Evolutionary conservation across 331 rosid genomes (phyloP).

Genomic region (Acacia concinna): DNA sequence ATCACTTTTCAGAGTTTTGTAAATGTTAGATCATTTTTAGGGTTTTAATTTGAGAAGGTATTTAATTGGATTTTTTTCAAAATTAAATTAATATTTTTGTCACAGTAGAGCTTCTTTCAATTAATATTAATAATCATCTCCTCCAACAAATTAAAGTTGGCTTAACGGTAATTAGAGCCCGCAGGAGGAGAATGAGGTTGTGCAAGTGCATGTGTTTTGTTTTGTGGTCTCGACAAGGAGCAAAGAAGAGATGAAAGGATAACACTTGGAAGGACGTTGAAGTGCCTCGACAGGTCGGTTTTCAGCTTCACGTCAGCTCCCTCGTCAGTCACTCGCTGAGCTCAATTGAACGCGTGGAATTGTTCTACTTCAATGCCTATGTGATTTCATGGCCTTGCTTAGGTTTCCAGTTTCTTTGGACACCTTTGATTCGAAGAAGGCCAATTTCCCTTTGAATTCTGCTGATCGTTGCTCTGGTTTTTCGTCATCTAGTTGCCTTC

Average conservation of each 20-base stretch:
- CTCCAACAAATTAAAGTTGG: not conserved
- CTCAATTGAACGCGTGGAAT: not conserved
- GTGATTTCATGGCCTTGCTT: conserved; percentile 61
- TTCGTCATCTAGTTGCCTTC: conserved; percentile 30
- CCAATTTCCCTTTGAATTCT: conserved; percentile 16
- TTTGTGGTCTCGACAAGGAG: not conserved
- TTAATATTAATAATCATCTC: no score
- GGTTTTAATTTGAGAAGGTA: no score
- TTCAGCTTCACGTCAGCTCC: conserved; percentile 34
- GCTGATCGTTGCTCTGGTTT: conserved; percentile 33
- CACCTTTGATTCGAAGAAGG: conserved; percentile 48
- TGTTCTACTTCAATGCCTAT: not conserved
- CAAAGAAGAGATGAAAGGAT: not conserved
- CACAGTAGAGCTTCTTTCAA: no score
- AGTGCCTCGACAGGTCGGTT: not conserved
- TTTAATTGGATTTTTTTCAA: no score
- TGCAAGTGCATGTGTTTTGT: not conserved
- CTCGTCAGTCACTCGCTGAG: conserved; percentile 13
- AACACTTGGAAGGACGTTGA: not conserved
- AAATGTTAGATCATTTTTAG: no score
- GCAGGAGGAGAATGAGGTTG: not conserved
- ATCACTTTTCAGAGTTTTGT: no score
- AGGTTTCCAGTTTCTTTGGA: conserved; percentile 52
- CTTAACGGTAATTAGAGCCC: not conserved
- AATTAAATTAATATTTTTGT: no score